Evolutionary conservation across 257 asterid species (phyloP).

Genomic region (Coffea canephora): DNA sequence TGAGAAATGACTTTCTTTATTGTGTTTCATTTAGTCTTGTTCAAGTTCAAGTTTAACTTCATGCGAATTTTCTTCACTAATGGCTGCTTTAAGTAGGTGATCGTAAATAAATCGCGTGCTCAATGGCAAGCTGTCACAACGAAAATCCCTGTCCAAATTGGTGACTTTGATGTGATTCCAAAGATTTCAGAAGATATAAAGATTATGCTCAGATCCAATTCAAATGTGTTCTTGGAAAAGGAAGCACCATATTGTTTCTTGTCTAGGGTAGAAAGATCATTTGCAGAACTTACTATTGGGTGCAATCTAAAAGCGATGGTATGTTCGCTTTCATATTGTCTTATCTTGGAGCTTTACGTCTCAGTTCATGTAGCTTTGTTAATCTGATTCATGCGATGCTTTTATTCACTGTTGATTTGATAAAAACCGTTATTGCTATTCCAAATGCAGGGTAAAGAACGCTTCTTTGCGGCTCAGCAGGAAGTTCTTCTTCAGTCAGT

Average conservation of each 20-base stretch:
- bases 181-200: conserved; percentile 69
- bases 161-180: conserved; percentile 65
- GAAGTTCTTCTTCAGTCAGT: conserved; percentile 72
- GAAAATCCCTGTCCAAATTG: conserved; percentile 59
- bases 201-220: conserved; percentile 64
- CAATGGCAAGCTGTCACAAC: conserved; percentile 54
- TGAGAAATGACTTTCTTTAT: not conserved
- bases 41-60: not conserved
- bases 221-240: conserved; percentile 69
- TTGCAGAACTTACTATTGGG: conserved; percentile 77
- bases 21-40: not conserved
- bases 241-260: conserved; percentile 87
- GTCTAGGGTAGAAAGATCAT: conserved; percentile 65
- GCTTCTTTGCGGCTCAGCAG: conserved; percentile 46
- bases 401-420: not conserved
- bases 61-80: not conserved
- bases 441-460: conserved; percentile 54
- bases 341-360: not conserved
- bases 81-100: conserved; percentile 45
- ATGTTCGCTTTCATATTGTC: conserved; percentile 12
- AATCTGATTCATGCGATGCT: not conserved
- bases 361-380: not conserved
- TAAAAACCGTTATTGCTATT: conserved; percentile 9
- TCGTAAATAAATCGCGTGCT: conserved; percentile 91
- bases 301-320: conserved; percentile 78